Conservation (phyloP, 2,329 filamentous ascomycete genomes). For the Ceratocystis albifundus region DNA sequence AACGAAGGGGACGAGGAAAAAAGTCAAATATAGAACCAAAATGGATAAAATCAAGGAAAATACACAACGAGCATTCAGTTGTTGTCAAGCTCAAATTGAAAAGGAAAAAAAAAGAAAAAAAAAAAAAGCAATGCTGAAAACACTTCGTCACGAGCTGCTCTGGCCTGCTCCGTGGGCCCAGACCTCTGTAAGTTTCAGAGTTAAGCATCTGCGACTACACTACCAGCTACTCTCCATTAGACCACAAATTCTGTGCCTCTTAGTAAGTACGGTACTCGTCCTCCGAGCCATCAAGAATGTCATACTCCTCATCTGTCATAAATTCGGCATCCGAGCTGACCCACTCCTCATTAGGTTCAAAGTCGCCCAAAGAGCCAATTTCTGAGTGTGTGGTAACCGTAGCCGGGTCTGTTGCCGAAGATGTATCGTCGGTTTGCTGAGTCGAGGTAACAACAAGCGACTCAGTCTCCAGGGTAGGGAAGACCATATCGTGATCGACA, state of each 20-base stretch:
- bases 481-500: slow-evolving; percentile 43
- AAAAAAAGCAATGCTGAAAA: neutral
- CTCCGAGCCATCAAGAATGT: slow-evolving; percentile 89
- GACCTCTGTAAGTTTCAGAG: neutral
- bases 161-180: neutral
- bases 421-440: neutral
- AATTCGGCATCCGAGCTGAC: slow-evolving; percentile 61
- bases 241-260: neutral
- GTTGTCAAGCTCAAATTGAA: neutral
- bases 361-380: slow-evolving; percentile 35
- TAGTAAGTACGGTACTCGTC: slow-evolving; percentile 57
- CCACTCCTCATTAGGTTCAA: slow-evolving; percentile 49
- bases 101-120: neutral
- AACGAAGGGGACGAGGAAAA: neutral
- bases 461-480: slow-evolving; percentile 29
- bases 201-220: neutral
- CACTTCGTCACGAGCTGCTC: neutral
- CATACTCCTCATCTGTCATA: slow-evolving; percentile 95
- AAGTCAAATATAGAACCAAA: neutral
- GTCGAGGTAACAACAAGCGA: slow-evolving; percentile 3
- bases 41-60: neutral
- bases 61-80: neutral
- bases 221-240: neutral
- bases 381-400: slow-evolving; percentile 27
- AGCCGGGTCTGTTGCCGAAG: slow-evolving; percentile 24